These are phyloP conservation scores for Trichoderma erinaceum DNA, from an alignment of 495 filamentous ascomycete species.

Conservation along the genomic window DNA sequence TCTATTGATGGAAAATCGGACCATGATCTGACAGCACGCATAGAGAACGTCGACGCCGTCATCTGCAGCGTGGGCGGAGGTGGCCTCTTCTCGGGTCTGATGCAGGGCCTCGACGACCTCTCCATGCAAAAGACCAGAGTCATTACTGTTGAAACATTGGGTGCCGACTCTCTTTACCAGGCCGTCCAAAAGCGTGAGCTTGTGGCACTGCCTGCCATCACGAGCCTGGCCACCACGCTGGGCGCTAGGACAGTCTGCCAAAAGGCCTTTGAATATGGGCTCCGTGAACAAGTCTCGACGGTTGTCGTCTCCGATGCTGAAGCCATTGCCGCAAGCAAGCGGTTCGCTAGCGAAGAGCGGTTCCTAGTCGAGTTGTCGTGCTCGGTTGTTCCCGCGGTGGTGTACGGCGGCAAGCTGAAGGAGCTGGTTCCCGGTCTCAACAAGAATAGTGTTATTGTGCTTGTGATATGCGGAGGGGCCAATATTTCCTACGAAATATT, in stretches of 20 bases:
- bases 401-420: constrained; percentile 55
- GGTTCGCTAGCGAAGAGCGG: constrained; percentile 76
- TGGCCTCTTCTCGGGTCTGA: constrained; percentile 74
- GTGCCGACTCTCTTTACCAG: constrained; percentile 65
- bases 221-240: constrained; percentile 71
- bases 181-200: constrained; percentile 54
- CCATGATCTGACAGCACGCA: background rate
- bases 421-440: constrained; percentile 10
- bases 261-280: constrained; percentile 60
- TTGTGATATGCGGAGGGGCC: constrained; percentile 5
- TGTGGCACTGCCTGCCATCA: constrained; percentile 67
- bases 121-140: constrained; percentile 44
- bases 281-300: constrained; percentile 50
- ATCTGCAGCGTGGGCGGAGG: constrained; percentile 87
- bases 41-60: constrained; percentile 52
- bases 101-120: constrained; percentile 60
- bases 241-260: constrained; percentile 69
- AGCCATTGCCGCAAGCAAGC: constrained; percentile 67
- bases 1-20: constrained; percentile 23
- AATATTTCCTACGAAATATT: constrained; percentile 11
- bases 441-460: background rate
- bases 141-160: constrained; percentile 74
- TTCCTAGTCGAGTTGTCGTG: constrained; percentile 80
- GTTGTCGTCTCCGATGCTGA: constrained; percentile 71
- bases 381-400: constrained; percentile 66